Evolutionary conservation across 1,284 basidiomycete species (phyloP), one percentile per base, ranked within the genome.

Genomic region (Irpex sp.): DNA sequence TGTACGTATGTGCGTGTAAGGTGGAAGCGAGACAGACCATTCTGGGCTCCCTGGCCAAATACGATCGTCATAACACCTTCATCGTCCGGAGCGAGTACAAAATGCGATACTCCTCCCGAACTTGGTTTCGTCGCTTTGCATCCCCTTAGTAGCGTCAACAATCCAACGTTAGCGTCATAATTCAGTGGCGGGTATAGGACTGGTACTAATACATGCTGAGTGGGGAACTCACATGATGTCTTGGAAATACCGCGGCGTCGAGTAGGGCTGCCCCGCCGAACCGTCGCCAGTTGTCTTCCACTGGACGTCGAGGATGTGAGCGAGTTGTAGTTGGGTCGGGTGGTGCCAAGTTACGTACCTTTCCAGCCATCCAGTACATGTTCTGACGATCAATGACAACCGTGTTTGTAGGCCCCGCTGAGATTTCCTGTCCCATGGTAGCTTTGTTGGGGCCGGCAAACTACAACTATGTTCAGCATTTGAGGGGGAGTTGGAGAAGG

Each of bases 201-300:
- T 55, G 54, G 57, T 36, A 43, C 26, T 39, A 26, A 39, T 57
- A 19, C 53, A 55, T 21, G 17, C 17, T 13, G 11, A 57, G 31
- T 43, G 61, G 3, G 58, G 57, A 2, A 72, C 83, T 17, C 65
- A 90, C 90, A 88, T 86, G 67, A 93, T 85, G 62, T 95, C 94
- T 64, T 89, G 90, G 69, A 95, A 88, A 69, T 82, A 85, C 58
- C 91, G 85, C 79, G 95, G 93, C 1, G 85, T 83, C 0, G 93
- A 93, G 74, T 89, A 94, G 0, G 93, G 92, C 37, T 91, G 89
- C 11, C 92, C 92, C 9, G 83, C 84, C 5, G 91, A 94, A 13
- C 95, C 95, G 75, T 97, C 95, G 13, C 95, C 96, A 1, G 92
- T 93, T 63, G 88, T 90, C 76, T 97, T 97, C 92, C 93, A 97